phyloP scores from a whole-genome alignment of 2,329 filamentous ascomycete species.

The Microcera coccophila region DNA sequence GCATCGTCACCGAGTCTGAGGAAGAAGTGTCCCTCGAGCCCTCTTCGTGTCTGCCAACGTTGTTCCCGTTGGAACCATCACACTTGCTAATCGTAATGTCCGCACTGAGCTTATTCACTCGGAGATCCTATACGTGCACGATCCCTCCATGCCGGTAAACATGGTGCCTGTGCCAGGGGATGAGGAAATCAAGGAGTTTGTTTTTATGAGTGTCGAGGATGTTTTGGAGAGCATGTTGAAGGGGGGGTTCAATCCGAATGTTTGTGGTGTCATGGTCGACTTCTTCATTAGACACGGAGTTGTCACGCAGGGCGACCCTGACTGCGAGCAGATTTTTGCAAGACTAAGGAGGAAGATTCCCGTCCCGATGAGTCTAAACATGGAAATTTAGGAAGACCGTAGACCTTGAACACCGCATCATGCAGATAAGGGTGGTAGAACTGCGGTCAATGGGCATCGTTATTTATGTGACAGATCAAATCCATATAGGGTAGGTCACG shows the following conservation, averaged over 20 bases:
- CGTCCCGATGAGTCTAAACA: conserved; percentile 31
- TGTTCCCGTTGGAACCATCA: conserved; percentile 32
- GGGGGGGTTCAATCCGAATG: conserved; percentile 82
- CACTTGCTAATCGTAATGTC: conserved; percentile 30
- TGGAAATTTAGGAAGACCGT: too few relatives aligned
- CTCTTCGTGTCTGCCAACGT: conserved; percentile 25
- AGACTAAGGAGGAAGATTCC: conserved; percentile 44
- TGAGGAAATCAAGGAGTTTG: conserved; percentile 74
- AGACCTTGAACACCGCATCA: too few relatives aligned
- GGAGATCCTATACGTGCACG: conserved; percentile 65
- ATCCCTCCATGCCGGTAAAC: conserved; percentile 60
- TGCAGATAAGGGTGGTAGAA: background rate
- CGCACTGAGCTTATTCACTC: conserved; percentile 31
- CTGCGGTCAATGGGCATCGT: background rate
- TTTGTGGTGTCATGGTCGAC: conserved; percentile 71
- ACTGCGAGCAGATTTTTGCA: conserved; percentile 64
- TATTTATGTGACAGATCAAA: too few relatives aligned
- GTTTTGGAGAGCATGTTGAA: conserved; percentile 59
- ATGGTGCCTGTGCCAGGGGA: conserved; percentile 66
- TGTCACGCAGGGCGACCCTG: conserved; percentile 68
- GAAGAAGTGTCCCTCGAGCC: conserved; percentile 60
- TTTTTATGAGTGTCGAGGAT: conserved; percentile 57
- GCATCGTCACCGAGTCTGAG: conserved; percentile 64
- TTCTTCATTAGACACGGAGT: conserved; percentile 77
- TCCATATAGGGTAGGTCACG: too few relatives aligned